Percentiles rank a stretch among this genome's conserved stretches.
phyloP scores from a whole-genome alignment of 1,284 basidiomycete genomes.

The Leccinum ambiguum region DNA sequence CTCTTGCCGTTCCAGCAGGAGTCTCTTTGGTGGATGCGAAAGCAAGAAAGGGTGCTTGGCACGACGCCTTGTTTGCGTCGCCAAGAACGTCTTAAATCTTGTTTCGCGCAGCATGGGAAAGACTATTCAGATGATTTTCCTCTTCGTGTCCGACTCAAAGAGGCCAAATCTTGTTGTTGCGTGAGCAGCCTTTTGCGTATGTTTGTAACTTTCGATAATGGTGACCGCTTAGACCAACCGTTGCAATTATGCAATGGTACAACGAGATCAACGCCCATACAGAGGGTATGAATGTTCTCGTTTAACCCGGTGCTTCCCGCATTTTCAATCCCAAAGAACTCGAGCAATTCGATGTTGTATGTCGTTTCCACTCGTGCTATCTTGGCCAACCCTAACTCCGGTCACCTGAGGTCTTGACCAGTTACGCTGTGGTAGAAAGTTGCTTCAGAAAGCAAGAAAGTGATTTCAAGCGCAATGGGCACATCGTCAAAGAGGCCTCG shows the following conservation, averaged over 20 bases:
- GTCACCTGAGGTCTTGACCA: slow-evolving; percentile 56
- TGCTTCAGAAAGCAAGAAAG: slow-evolving; percentile 91
- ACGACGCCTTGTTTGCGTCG: slow-evolving; percentile 70
- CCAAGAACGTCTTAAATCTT: slow-evolving; percentile 10
- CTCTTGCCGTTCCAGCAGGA: slow-evolving; percentile 87
- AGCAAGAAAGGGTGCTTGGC: slow-evolving; percentile 87
- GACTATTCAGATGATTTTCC: slow-evolving; percentile 95
- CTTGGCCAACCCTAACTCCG: slow-evolving; percentile 11
- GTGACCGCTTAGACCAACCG: slow-evolving; percentile 66
- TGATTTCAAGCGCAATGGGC: slow-evolving; percentile 87
- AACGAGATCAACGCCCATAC: slow-evolving; percentile 91
- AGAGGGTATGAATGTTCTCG: slow-evolving; percentile 74
- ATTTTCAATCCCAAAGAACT: slow-evolving; percentile 66
- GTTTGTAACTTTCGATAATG: slow-evolving; percentile 6
- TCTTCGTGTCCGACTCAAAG: slow-evolving; percentile 77
- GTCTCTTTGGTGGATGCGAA: slow-evolving; percentile 93
- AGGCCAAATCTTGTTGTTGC: slow-evolving; percentile 93
- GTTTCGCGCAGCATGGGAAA: slow-evolving; percentile 83
- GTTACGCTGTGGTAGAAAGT: slow-evolving; percentile 88
- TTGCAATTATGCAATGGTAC: slow-evolving; percentile 98
- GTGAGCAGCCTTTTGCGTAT: slow-evolving; percentile 41
- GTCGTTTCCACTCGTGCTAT: slow-evolving; percentile 31
- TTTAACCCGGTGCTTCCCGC: slow-evolving; percentile 89
- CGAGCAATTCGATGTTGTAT: slow-evolving; percentile 85
- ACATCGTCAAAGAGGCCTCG: slow-evolving; percentile 88